Percentiles rank a stretch among this genome's conserved stretches.
phyloP scores from a whole-genome alignment of 495 filamentous ascomycete genomes.

The Annulohypoxylon bovei region DNA sequence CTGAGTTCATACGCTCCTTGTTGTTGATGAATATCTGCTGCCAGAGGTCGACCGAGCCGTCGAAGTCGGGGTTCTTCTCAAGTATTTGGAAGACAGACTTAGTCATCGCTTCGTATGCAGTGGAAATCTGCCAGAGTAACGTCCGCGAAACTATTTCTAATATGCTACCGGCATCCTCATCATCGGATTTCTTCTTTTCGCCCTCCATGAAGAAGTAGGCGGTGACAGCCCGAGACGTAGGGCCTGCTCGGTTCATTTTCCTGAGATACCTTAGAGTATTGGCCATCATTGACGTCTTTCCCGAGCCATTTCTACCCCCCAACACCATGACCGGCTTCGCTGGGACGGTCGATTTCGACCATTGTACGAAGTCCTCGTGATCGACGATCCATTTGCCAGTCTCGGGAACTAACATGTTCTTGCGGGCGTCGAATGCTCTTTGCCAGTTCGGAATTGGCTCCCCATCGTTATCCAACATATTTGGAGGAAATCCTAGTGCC shows the following conservation, averaged over 20 bases:
- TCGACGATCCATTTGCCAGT: conserved; percentile 50
- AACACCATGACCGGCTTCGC: conserved; percentile 44
- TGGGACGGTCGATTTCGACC: conserved; percentile 40
- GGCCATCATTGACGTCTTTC: conserved; percentile 52
- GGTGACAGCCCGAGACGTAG: conserved; percentile 44
- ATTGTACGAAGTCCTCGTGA: conserved; percentile 44
- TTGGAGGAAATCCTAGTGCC: conserved; percentile 48
- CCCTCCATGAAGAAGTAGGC: conserved; percentile 54
- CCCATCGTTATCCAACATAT: conserved; percentile 46
- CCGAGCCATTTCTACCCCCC: conserved; percentile 49
- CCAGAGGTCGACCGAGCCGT: conserved; percentile 47
- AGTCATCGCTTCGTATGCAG: conserved; percentile 50
- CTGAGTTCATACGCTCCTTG: conserved; percentile 44
- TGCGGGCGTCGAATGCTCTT: conserved; percentile 47
- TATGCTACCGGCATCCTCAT: conserved; percentile 29
- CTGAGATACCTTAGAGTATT: conserved; percentile 49
- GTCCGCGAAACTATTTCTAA: conserved; percentile 45
- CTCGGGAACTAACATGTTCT: conserved; percentile 46
- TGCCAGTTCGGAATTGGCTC: conserved; percentile 53
- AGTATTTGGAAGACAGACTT: conserved; percentile 49
- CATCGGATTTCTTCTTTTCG: conserved; percentile 48
- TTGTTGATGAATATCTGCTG: conserved; percentile 48
- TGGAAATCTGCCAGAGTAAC: conserved; percentile 53
- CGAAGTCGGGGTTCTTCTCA: conserved; percentile 43
- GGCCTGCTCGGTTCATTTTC: conserved; percentile 43